Conservation (phyloP, 495 filamentous ascomycete genomes). For the Hypoxylon fragiforme region DNA sequence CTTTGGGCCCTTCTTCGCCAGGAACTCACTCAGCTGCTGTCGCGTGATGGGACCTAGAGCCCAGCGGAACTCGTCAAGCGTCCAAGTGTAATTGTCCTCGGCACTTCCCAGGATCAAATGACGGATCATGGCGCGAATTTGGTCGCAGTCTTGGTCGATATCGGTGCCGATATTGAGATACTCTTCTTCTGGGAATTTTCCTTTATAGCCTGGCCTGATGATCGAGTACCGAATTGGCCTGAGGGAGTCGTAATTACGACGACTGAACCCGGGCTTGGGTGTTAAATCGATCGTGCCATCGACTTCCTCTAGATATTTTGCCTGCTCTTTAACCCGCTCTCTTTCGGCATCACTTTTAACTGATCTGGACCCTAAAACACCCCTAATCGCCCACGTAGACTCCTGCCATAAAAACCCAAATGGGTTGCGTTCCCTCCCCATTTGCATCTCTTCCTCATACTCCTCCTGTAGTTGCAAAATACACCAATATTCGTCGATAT, state of each 20-base stretch:
- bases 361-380: neutral
- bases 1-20: constrained; percentile 6
- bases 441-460: too few species aligned
- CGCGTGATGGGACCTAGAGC: constrained; percentile 4
- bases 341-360: neutral
- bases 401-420: neutral
- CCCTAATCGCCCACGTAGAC: neutral
- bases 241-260: neutral
- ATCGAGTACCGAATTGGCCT: neutral
- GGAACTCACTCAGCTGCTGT: constrained; percentile 11
- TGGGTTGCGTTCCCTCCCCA: neutral
- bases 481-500: constrained; percentile 17
- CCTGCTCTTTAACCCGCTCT: neutral
- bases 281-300: constrained; percentile 4
- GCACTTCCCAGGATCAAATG: constrained; percentile 5
- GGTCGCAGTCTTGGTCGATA: constrained; percentile 29
- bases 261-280: neutral
- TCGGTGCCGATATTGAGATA: neutral
- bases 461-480: constrained; percentile 1
- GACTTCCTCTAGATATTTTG: neutral
- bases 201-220: neutral
- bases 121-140: constrained; percentile 26
- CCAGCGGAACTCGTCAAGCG: constrained; percentile 16
- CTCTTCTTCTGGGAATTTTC: neutral
- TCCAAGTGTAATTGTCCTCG: constrained; percentile 11